A percentile compares a stretch with the other conserved stretches of the same genome.
Evolutionary conservation across 495 filamentous ascomycete genomes (phyloP).

Genomic region (Talaromyces liani): DNA sequence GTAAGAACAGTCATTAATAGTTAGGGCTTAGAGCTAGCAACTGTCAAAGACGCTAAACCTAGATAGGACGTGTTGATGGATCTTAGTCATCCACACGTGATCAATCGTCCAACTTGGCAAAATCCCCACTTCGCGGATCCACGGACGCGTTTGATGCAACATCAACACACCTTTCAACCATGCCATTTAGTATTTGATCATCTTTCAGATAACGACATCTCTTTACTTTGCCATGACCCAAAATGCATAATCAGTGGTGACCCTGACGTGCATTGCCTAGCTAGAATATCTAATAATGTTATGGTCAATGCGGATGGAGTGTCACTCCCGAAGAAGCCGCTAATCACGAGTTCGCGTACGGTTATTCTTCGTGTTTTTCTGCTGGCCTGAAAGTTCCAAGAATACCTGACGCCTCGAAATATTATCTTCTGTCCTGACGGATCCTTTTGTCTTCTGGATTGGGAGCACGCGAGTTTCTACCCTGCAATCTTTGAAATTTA

Average conservation of each 20-base stretch:
- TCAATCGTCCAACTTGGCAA: too few species aligned
- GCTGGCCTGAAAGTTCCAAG: background rate
- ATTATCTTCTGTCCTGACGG: constrained; percentile 1
- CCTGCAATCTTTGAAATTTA: constrained; percentile 4
- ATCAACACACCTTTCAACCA: background rate
- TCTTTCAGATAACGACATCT: background rate
- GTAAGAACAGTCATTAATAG: background rate
- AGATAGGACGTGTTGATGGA: background rate
- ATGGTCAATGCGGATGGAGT: constrained; percentile 3
- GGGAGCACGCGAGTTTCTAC: constrained; percentile 7
- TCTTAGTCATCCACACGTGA: too few species aligned
- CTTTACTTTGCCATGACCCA: background rate
- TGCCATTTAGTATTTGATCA: background rate
- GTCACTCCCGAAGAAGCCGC: background rate
- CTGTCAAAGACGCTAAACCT: background rate
- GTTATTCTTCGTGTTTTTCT: background rate
- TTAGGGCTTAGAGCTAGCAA: background rate
- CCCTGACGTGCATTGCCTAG: background rate
- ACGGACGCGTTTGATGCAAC: background rate
- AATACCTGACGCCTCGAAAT: constrained; percentile 1
- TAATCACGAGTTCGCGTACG: background rate
- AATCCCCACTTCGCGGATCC: too few species aligned
- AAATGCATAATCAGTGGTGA: background rate
- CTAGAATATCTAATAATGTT: background rate
- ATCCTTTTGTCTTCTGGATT: constrained; percentile 8